These are phyloP conservation scores for Cydonia oblonga DNA, from an alignment of 331 rosid species.

Conservation along the genomic window DNA sequence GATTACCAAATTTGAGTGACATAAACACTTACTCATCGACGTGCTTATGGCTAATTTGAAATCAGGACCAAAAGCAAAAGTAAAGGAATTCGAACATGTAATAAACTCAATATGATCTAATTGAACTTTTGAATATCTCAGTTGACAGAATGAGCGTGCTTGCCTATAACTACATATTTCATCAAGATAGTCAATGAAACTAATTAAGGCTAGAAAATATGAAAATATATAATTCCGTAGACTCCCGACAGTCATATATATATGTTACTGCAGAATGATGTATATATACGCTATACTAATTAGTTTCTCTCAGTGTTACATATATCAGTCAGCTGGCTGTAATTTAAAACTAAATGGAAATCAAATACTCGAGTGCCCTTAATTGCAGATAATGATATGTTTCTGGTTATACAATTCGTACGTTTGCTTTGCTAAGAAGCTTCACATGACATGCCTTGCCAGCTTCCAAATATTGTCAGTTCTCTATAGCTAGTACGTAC, in stretches of 20 bases:
- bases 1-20: background rate
- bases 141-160: no score
- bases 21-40: background rate
- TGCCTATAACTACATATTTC: no score
- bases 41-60: background rate
- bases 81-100: no score
- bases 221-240: background rate
- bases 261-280: background rate
- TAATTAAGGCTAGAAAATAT: no score
- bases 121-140: no score
- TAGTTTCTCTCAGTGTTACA: background rate
- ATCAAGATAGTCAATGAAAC: no score
- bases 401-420: background rate
- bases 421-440: background rate
- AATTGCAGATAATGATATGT: background rate
- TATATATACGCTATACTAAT: background rate
- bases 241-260: background rate
- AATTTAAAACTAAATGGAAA: background rate
- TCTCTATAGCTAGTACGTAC: background rate
- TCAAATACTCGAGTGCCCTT: background rate
- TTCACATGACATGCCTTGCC: background rate
- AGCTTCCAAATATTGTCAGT: conserved; percentile 5
- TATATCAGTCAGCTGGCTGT: background rate
- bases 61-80: no score
- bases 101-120: no score